Conservation (phyloP, 768 basidiomycete species). For the Cubamyces lactineus region DNA sequence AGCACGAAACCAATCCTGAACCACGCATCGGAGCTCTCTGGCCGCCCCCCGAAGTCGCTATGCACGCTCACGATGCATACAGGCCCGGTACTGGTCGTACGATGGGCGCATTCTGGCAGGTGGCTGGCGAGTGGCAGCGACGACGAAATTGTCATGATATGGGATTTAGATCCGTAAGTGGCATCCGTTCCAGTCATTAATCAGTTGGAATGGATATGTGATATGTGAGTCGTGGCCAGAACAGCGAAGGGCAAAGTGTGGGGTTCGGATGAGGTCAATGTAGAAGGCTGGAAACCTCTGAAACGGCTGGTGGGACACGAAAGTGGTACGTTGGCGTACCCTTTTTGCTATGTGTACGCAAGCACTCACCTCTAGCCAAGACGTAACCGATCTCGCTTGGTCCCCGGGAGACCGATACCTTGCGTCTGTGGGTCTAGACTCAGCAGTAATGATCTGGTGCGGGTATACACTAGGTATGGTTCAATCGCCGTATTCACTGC, state of each 20-base stretch:
- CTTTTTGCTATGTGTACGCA: conserved; percentile 11
- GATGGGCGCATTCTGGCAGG: conserved; percentile 93
- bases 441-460: conserved; percentile 91
- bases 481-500: neutral
- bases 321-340: conserved; percentile 70
- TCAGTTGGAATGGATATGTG: conserved; percentile 11
- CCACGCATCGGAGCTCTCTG: conserved; percentile 62
- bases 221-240: conserved; percentile 41
- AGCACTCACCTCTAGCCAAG: conserved; percentile 44
- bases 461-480: conserved; percentile 82
- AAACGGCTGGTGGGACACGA: conserved; percentile 92
- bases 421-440: conserved; percentile 93
- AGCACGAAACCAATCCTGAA: conserved; percentile 94
- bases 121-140: conserved; percentile 97
- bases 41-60: conserved; percentile 80
- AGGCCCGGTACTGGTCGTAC: conserved; percentile 86
- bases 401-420: conserved; percentile 89
- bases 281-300: conserved; percentile 96
- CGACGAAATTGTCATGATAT: conserved; percentile 94
- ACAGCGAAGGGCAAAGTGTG: conserved; percentile 85
- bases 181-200: conserved; percentile 4
- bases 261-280: conserved; percentile 94
- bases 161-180: conserved; percentile 95
- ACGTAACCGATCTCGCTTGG: conserved; percentile 96
- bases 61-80: conserved; percentile 94